A percentile compares a stretch with the other conserved stretches of the same genome.
These are phyloP conservation scores for Penicillium capsulatum DNA, from an alignment of 2,329 filamentous ascomycete species.

Conservation along the genomic window DNA sequence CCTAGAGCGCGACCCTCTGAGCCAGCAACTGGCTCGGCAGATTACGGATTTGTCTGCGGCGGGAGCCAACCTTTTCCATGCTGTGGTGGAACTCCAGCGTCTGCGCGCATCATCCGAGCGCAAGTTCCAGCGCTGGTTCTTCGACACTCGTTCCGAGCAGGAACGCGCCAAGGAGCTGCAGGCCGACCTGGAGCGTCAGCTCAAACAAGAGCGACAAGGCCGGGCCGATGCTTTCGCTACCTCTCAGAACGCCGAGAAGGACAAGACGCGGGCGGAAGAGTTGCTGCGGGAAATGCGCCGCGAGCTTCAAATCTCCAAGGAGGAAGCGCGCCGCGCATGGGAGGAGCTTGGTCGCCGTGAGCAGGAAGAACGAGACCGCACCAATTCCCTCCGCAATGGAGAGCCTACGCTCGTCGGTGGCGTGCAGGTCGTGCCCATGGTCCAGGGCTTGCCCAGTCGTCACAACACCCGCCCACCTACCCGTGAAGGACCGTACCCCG, in stretches of 20 bases:
- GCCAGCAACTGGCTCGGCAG: slow-evolving; percentile 83
- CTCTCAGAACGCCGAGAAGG: slow-evolving; percentile 63
- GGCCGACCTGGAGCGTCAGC: slow-evolving; percentile 68
- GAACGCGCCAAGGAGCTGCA: slow-evolving; percentile 80
- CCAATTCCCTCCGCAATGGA: slow-evolving; percentile 77
- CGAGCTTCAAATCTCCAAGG: slow-evolving; percentile 89
- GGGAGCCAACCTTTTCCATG: slow-evolving; percentile 94
- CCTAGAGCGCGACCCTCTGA: slow-evolving; percentile 74
- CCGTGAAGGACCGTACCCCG: slow-evolving; percentile 43
- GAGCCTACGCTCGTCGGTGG: slow-evolving; percentile 86
- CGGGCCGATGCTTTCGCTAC: slow-evolving; percentile 64
- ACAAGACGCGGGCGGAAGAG: slow-evolving; percentile 67
- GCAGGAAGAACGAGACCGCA: slow-evolving; percentile 86
- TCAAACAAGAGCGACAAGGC: slow-evolving; percentile 70
- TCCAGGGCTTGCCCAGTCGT: slow-evolving; percentile 61
- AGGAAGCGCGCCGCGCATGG: slow-evolving; percentile 93
- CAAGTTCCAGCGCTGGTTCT: slow-evolving; percentile 98
- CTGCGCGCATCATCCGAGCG: slow-evolving; percentile 91
- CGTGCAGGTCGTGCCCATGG: slow-evolving; percentile 93
- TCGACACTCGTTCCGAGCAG: slow-evolving; percentile 83
- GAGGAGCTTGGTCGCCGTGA: slow-evolving; percentile 91
- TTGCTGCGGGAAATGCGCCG: slow-evolving; percentile 85
- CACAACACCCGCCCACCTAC: slow-evolving; percentile 48
- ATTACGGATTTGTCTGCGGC: slow-evolving; percentile 96
- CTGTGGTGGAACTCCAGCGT: slow-evolving; percentile 91